Evolutionary conservation across 2,329 filamentous ascomycete species (phyloP), one percentile per base, ranked within the genome.

Genomic region (Fusarium acutatum): DNA sequence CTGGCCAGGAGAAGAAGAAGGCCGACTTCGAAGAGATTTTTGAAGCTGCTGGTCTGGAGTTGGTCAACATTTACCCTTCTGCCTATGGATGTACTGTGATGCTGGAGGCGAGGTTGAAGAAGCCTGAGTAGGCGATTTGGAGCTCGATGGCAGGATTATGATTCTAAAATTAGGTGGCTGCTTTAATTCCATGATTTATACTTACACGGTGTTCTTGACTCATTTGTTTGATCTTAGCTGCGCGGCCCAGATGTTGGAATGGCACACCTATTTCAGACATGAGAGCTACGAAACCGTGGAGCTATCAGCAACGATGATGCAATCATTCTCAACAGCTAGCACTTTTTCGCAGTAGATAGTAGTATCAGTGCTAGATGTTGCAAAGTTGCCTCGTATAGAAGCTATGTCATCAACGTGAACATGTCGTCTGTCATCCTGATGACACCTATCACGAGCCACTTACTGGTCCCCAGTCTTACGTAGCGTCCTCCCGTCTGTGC

Each of bases 31-130:
- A 76, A 10, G 54, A 77, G 14, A 79, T 82, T 10, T 80, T 82
- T 24, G 79, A 81, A 15, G 67, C 71, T 13, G 80, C 74, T 5
- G 80, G 79, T 3, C 32, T 82, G 37, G 80, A 82, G 59, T 61
- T 82, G 18, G 78, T 80, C 28, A 78, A 80, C 56, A 74, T 82
- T 12, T 81, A 80, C 58, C 76, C 77, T 22, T 80, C 78, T 13
- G 59, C 59, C 3, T 74, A 79, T 37, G 80, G 80, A 7, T 74
- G 74, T n/a, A 81, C 80, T 10, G 79, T 74, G 15, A 80, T 81
- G 76, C 60, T 82, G 18, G 80, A 82, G 63, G 78, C 78, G 12
- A 77, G 71, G 14, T 57, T 82, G 22, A 77, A 75, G 49, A 47
- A 49, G 32, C n/a, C 47, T 14, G 12, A 14, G 17, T 50, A 68